Conservation (phyloP, 441 rosid species). For the Populus hybrid region DNA sequence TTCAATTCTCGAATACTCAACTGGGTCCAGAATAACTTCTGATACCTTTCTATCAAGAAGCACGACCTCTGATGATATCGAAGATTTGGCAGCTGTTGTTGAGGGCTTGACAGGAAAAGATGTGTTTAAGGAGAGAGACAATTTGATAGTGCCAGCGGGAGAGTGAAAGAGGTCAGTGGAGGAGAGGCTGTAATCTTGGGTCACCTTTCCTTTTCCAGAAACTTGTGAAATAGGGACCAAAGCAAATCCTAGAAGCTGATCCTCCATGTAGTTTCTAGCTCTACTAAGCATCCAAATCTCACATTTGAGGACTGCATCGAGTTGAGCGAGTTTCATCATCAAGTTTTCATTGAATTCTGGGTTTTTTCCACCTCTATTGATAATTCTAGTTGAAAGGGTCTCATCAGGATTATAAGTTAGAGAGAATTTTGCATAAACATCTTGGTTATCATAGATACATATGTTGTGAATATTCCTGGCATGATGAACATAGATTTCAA, state of each 20-base stretch:
- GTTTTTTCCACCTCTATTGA: conserved; percentile 82
- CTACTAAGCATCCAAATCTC: conserved; percentile 98
- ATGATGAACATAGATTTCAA: conserved; percentile 76
- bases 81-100: conserved; percentile 32
- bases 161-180: conserved; percentile 93
- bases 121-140: conserved; percentile 51
- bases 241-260: conserved; percentile 85
- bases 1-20: conserved; percentile 78
- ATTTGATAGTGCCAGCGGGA: conserved; percentile 78
- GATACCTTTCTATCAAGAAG: conserved; percentile 58
- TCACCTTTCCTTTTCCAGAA: conserved; percentile 60
- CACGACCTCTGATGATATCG: conserved; percentile 71
- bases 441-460: conserved; percentile 90
- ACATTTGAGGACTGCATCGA: conserved; percentile 78
- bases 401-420: conserved; percentile 85
- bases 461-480: conserved; percentile 96
- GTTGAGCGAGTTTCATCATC: conserved; percentile 46
- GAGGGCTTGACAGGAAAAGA: conserved; percentile 28
- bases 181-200: conserved; percentile 67
- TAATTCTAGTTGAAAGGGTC: conserved; percentile 62
- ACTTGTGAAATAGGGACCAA: conserved; percentile 66
- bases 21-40: conserved; percentile 38
- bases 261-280: conserved; percentile 80
- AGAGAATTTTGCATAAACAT: conserved; percentile 89
- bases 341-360: conserved; percentile 74